Conservation (phyloP, 805 yeast genomes). For the Candida glaebosa region DNA sequence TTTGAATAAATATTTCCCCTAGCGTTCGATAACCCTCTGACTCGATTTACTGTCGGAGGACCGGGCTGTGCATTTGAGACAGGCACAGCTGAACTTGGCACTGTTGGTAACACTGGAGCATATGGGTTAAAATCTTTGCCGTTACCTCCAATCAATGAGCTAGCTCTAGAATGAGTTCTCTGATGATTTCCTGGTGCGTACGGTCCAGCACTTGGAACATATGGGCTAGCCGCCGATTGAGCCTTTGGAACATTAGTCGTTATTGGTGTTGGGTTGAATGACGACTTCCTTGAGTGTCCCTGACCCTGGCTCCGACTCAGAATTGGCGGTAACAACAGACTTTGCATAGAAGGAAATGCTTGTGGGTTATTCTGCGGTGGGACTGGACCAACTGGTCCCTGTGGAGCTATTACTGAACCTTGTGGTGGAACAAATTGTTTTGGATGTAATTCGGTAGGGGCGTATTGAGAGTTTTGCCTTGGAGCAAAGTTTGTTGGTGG, state of each 20-base stretch:
- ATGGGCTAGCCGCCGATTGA: constrained; percentile 32
- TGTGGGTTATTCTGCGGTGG: constrained; percentile 5
- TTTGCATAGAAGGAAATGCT: constrained; percentile 6
- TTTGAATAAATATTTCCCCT: constrained; percentile 14
- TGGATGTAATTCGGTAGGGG: constrained; percentile 13
- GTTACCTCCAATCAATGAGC: constrained; percentile 37
- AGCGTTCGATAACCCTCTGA: constrained; percentile 21
- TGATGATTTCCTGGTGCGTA: constrained; percentile 37
- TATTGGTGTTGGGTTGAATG: constrained; percentile 8
- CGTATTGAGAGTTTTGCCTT: constrained; percentile 5
- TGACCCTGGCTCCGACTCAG: constrained; percentile 1
- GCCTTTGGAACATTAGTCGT: constrained; percentile 22
- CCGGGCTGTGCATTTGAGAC: constrained; percentile 3
- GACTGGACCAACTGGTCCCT: constrained; percentile 1
- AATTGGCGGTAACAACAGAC: background rate
- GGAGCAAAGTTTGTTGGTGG: constrained; percentile 4
- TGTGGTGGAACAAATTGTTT: constrained; percentile 22
- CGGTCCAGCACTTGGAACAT: constrained; percentile 43
- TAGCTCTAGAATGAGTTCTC: constrained; percentile 37
- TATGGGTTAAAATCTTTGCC: constrained; percentile 41
- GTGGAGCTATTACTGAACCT: constrained; percentile 4
- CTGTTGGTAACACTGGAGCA: constrained; percentile 28
- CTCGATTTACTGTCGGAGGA: constrained; percentile 16
- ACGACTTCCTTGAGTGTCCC: constrained; percentile 5
- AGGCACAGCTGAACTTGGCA: constrained; percentile 4